A percentile compares a stretch with the other conserved stretches of the same genome.
Evolutionary conservation across 2,329 filamentous ascomycete genomes (phyloP).

Genomic region (Cordyceps farinosa): DNA sequence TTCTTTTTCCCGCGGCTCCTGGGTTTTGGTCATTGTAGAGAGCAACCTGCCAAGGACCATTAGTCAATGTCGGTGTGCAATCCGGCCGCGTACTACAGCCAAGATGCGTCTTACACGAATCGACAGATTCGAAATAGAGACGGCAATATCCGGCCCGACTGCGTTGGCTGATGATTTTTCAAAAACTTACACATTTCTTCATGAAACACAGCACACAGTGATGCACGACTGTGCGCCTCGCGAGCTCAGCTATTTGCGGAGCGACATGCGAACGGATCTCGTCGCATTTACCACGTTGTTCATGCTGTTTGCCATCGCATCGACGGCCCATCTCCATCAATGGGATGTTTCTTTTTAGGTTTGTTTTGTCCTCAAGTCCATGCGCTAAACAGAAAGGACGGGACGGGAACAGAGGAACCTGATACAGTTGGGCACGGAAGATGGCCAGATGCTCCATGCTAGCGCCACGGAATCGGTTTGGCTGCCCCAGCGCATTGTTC

Average conservation of each 20-base stretch:
- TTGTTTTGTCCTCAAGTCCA: not conserved
- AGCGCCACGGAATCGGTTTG: constrained; percentile 1
- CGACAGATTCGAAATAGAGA: too few relatives aligned
- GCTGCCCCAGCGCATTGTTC: constrained; percentile 3
- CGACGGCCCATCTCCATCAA: not conserved
- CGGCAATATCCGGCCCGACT: not conserved
- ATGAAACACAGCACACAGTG: too few relatives aligned
- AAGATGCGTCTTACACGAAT: not conserved
- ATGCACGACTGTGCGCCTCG: not conserved
- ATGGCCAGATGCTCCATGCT: not conserved
- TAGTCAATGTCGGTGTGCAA: not conserved
- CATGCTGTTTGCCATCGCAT: constrained; percentile 1
- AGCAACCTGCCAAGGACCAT: too few relatives aligned
- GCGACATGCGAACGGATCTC: constrained; percentile 8
- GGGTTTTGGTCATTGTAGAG: not conserved
- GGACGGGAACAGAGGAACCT: not conserved
- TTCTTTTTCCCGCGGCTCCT: not conserved
- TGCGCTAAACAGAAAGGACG: not conserved
- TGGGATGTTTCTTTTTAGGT: not conserved
- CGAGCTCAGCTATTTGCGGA: not conserved
- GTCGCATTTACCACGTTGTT: not conserved
- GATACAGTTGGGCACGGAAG: constrained; percentile 1
- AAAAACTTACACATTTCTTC: not conserved
- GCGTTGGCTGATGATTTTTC: not conserved
- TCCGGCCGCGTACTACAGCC: not conserved